Percentiles rank a stretch among this genome's conserved stretches.
Conservation (phyloP, 495 filamentous ascomycete species). For the Neurospora sp. region DNA sequence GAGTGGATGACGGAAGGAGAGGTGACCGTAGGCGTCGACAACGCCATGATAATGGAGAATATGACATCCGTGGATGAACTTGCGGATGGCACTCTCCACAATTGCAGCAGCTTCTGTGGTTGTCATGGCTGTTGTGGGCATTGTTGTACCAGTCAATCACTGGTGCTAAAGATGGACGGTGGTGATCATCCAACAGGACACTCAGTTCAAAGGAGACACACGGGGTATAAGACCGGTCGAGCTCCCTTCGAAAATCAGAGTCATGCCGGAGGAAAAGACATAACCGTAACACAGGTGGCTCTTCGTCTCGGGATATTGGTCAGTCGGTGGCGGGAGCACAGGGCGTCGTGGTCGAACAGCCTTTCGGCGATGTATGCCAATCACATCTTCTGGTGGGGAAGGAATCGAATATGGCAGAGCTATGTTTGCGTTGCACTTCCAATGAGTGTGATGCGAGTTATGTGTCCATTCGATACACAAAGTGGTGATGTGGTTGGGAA, state of each 20-base stretch:
- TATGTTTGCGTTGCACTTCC: not conserved
- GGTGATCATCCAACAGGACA: not conserved
- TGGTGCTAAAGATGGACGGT: not conserved
- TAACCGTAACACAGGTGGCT: not conserved
- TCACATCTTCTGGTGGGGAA: not conserved
- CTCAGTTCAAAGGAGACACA: not conserved
- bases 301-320: not conserved
- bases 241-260: not conserved
- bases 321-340: not conserved
- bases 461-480: not conserved
- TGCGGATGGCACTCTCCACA: not conserved
- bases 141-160: not conserved
- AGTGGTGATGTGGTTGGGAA: not conserved
- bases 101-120: not conserved
- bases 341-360: not conserved
- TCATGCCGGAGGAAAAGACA: not conserved
- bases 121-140: not conserved
- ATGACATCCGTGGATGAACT: constrained; percentile 19
- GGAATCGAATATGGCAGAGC: not conserved
- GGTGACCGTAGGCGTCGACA: constrained; percentile 45
- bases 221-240: not conserved
- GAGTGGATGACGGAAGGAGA: constrained; percentile 38
- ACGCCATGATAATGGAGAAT: constrained; percentile 31
- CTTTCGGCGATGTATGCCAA: not conserved
- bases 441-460: not conserved